Evolutionary conservation across 2,329 filamentous ascomycete genomes (phyloP), one percentile per base, ranked within the genome.

Genomic region (Aureobasidium sp.): DNA sequence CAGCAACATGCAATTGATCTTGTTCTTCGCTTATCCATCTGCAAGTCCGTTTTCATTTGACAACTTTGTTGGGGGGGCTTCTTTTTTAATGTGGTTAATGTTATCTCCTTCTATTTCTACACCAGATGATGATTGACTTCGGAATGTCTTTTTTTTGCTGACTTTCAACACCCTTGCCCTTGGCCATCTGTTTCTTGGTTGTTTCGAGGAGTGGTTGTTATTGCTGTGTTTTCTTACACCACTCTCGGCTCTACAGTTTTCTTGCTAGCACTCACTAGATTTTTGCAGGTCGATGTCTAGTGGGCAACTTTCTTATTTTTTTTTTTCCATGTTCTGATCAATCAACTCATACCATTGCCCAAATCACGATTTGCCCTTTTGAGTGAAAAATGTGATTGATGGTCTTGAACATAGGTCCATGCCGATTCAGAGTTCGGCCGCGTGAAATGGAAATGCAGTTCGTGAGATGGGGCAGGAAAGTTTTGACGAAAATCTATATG

Each of bases 1-100:
- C n/a, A n/a, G n/a, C n/a, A n/a, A n/a, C n/a, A 8, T 38, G 14
- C 32, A 14, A 17, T 34, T 25, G 19, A n/a, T 48, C 19, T 38
- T 37, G 22, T 37, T 37, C 16, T 16, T 39, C 22, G 19, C 8
- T 22, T 12, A 35, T 37, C 32, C 37, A 48, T 48, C 11, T 48
- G 34, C n/a, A 34, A 45, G 17, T 21, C 41, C 41, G 3, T 10
- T 48, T 37, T 27, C 27, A 6, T 12, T 37, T 27, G 32, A 48
- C n/a, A 30, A 48, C 37, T 16, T 48, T 37, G 44, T 27, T 48
- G n/a, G n/a, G n/a, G n/a, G n/a, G n/a, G n/a, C n/a, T n/a, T n/a
- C n/a, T 48, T 37, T 32, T 30, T 37, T 35, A 35, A 47, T 47
- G 42, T 48, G 44, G 44, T 27, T 17, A 25, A 35, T 48, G 44